Conservation (phyloP, 345 rosid species). For the Clausena lansium region DNA sequence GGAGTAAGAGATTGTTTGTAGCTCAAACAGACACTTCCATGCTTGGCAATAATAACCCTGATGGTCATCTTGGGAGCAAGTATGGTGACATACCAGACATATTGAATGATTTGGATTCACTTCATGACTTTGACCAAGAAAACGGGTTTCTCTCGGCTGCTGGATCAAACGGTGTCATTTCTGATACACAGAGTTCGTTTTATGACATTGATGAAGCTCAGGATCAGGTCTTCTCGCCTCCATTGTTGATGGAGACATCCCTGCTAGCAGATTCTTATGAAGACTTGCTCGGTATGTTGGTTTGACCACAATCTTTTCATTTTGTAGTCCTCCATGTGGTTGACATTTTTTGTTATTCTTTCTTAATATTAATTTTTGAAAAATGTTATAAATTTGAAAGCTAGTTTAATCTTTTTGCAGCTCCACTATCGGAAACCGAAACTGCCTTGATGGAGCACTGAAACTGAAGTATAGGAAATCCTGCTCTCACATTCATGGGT, state of each 20-base stretch:
- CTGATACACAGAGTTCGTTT: conserved; percentile 53
- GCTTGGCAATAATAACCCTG: conserved; percentile 39
- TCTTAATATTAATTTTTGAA: neutral
- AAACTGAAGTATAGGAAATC: conserved; percentile 18
- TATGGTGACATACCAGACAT: conserved; percentile 56
- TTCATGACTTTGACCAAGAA: conserved; percentile 59
- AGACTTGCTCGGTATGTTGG: conserved; percentile 80
- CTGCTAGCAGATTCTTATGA: conserved; percentile 75
- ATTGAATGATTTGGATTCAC: conserved; percentile 61
- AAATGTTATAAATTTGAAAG: conserved; percentile 4
- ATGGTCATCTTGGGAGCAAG: conserved; percentile 50
- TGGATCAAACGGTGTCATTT: conserved; percentile 55
- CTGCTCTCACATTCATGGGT: conserved; percentile 1
- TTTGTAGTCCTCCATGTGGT: neutral
- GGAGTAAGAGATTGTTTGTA: conserved; percentile 52
- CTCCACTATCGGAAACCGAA: conserved; percentile 85
- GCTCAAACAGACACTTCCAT: conserved; percentile 49
- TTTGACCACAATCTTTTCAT: conserved; percentile 2
- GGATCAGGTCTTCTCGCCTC: conserved; percentile 90
- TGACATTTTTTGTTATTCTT: neutral
- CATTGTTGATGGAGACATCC: conserved; percentile 75
- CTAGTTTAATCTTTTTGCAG: conserved; percentile 41
- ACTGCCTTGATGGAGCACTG: conserved; percentile 76
- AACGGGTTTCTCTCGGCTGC: conserved; percentile 69
- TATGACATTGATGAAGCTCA: conserved; percentile 63